Evolutionary conservation across 2,329 filamentous ascomycete genomes (phyloP), one percentile per base, ranked within the genome.

Genomic region (Diaporthe citriasiana): DNA sequence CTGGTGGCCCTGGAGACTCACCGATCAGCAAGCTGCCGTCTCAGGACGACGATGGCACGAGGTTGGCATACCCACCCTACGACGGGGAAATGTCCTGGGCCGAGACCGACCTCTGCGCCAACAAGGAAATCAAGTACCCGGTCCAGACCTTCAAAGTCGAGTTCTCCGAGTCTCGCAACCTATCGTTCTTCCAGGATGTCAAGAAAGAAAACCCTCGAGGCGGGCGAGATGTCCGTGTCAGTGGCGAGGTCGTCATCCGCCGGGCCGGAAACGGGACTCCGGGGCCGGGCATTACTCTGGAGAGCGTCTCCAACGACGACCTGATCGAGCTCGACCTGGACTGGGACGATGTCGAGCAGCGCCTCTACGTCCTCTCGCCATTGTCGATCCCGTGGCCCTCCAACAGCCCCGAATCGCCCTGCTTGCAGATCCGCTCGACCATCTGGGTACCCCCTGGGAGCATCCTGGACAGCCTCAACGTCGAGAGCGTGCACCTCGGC

Each of bases 391-490:
- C 78, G 10, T 71, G 76, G 56, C 13, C 57, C 10, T 25, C 33
- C n/a, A 56, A 68, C 42, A 42, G 22, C 51, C 5, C 5, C 19
- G 25, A 72, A 6, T 69, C 59, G 17, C 86, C 87, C 1, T 90
- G 89, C 77, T 81, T 90, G 27, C 84, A 85, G 74, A 81, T 90
- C 73, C 83, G 83, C 15, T 81, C 82, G 22, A 89, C 86, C 3
- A 78, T 88, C 55, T 87, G 83, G 82, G 83, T 87, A 0, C 88
- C 88, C 9, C 78, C 80, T 5, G 77, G 81, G 22, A 81, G 82
- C 4, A 77, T 81, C 12, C 79, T 90, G 17, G 77, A 83, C 19
- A 72, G 55, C 3, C 78, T 90, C 10, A 66, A 72, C 10, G 76
- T 89, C 22, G 76, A 80, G 25, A 79, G 82, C 4, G 75, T 82